Evolutionary conservation across 768 basidiomycete genomes (phyloP).

Genomic region (Suillus luteus): DNA sequence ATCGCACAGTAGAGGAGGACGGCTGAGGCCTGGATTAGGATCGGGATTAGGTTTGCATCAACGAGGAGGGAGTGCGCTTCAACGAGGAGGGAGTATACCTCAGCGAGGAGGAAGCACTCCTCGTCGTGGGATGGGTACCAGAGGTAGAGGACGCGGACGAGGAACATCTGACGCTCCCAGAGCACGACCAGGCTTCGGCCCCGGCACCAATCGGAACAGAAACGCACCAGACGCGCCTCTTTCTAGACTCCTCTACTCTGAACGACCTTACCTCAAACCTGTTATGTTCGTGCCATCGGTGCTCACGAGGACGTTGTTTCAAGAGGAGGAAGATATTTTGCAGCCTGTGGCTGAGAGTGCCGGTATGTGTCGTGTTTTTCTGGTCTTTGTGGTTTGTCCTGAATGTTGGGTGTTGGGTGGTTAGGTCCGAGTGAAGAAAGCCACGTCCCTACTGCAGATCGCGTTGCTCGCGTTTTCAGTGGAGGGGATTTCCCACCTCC

Average conservation of each 20-base stretch:
- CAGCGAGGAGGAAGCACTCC: slow-evolving; percentile 3
- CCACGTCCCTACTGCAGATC: slow-evolving; percentile 72
- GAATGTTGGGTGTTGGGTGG: neutral
- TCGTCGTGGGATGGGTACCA: slow-evolving; percentile 14
- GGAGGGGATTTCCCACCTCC: slow-evolving; percentile 26
- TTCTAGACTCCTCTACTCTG: slow-evolving; percentile 55
- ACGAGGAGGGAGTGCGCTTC: neutral
- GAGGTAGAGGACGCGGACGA: slow-evolving; percentile 27
- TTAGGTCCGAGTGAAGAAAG: slow-evolving; percentile 45
- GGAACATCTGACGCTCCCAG: slow-evolving; percentile 12
- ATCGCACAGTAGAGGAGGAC: slow-evolving; percentile 12
- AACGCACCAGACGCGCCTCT: slow-evolving; percentile 46
- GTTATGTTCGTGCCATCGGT: slow-evolving; percentile 68
- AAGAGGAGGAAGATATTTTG: slow-evolving; percentile 60
- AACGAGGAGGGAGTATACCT: neutral
- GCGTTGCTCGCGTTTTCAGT: slow-evolving; percentile 64
- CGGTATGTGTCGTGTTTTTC: slow-evolving; percentile 39
- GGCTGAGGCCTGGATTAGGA: slow-evolving; percentile 17
- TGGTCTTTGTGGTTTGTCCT: slow-evolving; percentile 9
- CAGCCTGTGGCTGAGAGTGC: slow-evolving; percentile 52
- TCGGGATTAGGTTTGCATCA: slow-evolving; percentile 7
- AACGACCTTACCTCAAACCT: slow-evolving; percentile 66
- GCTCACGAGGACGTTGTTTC: slow-evolving; percentile 52
- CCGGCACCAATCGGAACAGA: slow-evolving; percentile 13
- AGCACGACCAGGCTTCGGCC: slow-evolving; percentile 16